phyloP scores from a whole-genome alignment of 345 rosid genomes.

The Geranium brycei region DNA sequence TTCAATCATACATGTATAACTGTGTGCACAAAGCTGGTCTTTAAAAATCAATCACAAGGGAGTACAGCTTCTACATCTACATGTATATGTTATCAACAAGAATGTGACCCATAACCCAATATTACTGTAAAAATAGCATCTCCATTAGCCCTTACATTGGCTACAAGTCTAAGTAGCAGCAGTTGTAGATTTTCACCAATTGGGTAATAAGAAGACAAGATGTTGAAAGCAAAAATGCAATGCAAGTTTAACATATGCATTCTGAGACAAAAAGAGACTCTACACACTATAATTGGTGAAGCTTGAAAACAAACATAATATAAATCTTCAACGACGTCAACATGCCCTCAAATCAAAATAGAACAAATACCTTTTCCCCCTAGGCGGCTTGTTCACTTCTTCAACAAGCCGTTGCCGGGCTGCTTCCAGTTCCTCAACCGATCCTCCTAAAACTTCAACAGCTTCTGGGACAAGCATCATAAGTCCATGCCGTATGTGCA shows the following conservation, averaged over 20 bases:
- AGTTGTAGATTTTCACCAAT: background rate
- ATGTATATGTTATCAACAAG: background rate
- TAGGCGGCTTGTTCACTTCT: constrained; percentile 86
- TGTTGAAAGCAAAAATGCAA: background rate
- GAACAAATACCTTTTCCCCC: constrained; percentile 74
- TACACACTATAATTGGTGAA: background rate
- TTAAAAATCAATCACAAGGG: background rate
- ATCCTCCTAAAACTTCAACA: constrained; percentile 71
- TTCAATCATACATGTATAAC: background rate
- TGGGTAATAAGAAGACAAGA: background rate
- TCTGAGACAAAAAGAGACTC: no score
- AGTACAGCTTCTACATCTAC: background rate
- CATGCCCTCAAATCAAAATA: constrained; percentile 2
- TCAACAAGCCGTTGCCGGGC: constrained; percentile 55
- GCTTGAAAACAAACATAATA: constrained; percentile 1
- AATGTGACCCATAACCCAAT: background rate
- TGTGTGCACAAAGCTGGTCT: background rate
- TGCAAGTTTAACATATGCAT: background rate
- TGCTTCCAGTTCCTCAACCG: constrained; percentile 64
- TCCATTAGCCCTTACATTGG: background rate
- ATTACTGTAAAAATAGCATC: background rate
- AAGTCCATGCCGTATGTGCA: constrained; percentile 66
- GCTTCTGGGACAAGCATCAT: constrained; percentile 84
- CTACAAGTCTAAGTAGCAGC: background rate
- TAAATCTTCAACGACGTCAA: constrained; percentile 4